Evolutionary conservation across 2,329 filamentous ascomycete species (phyloP).

Genomic region (Pseudopithomyces chartarum): DNA sequence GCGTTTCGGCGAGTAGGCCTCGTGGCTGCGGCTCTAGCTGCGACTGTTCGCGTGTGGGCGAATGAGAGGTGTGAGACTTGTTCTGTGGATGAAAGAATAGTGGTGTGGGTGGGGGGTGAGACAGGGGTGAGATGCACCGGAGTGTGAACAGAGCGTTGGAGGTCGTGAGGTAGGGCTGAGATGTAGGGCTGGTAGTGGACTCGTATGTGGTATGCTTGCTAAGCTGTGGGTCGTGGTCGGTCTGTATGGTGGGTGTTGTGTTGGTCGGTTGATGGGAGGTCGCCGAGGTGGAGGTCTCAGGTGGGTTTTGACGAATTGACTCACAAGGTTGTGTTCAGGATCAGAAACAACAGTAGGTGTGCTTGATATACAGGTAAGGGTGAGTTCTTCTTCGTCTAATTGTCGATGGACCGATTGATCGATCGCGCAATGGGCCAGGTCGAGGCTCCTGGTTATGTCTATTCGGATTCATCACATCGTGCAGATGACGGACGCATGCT

Average conservation of each 20-base stretch:
- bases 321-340: not conserved
- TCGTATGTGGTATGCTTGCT: not conserved
- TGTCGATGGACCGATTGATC: too few relatives aligned
- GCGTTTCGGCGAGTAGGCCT: not conserved
- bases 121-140: not conserved
- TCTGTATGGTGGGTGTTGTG: not conserved
- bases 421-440: too few relatives aligned
- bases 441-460: too few relatives aligned
- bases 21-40: not conserved
- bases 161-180: not conserved
- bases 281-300: not conserved
- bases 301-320: not conserved
- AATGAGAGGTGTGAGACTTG: not conserved
- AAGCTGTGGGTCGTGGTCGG: not conserved
- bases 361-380: not conserved
- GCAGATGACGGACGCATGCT: too few relatives aligned
- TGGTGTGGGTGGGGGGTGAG: not conserved
- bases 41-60: not conserved
- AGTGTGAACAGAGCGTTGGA: not conserved
- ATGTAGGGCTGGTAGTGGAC: not conserved
- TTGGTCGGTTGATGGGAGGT: not conserved
- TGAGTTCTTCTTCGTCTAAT: too few relatives aligned
- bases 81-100: not conserved
- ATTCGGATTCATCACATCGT: too few relatives aligned
- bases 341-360: not conserved